Evolutionary conservation across 345 rosid species (phyloP).

Genomic region (Citrus reticulata): DNA sequence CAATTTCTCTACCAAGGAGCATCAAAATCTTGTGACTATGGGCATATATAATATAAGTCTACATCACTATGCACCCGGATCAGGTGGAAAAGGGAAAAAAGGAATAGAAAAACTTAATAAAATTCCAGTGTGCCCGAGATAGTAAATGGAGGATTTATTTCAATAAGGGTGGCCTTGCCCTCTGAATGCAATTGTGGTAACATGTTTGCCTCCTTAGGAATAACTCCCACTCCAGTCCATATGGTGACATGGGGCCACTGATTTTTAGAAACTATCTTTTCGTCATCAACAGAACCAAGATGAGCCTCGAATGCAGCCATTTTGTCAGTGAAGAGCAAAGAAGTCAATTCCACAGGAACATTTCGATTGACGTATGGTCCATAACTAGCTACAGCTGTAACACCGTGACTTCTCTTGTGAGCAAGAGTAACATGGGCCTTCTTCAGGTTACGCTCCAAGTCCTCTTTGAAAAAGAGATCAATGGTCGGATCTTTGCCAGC

Average conservation of each 20-base stretch:
- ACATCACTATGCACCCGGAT: background rate
- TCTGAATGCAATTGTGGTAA: constrained; percentile 57
- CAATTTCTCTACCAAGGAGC: background rate
- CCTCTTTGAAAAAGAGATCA: constrained; percentile 49
- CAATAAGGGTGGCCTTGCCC: constrained; percentile 66
- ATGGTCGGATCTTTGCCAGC: constrained; percentile 37
- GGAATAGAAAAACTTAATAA: constrained; percentile 27
- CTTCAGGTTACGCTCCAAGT: constrained; percentile 41
- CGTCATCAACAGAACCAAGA: constrained; percentile 66
- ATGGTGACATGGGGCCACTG: constrained; percentile 89
- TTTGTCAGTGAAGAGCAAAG: constrained; percentile 62
- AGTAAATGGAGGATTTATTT: constrained; percentile 62
- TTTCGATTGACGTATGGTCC: constrained; percentile 42
- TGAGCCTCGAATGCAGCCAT: constrained; percentile 79
- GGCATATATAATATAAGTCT: background rate
- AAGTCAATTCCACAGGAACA: constrained; percentile 67
- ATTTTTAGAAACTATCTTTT: constrained; percentile 55
- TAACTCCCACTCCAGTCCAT: constrained; percentile 77
- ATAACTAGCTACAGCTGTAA: constrained; percentile 68
- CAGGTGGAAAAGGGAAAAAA: background rate
- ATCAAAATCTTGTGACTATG: constrained; percentile 25
- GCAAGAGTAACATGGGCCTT: constrained; percentile 85
- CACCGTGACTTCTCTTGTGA: constrained; percentile 92
- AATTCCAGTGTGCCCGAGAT: constrained; percentile 71
- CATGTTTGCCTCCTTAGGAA: constrained; percentile 69